Conservation (phyloP, 2,329 filamentous ascomycete genomes). For the Incumbomyces delicatus region DNA sequence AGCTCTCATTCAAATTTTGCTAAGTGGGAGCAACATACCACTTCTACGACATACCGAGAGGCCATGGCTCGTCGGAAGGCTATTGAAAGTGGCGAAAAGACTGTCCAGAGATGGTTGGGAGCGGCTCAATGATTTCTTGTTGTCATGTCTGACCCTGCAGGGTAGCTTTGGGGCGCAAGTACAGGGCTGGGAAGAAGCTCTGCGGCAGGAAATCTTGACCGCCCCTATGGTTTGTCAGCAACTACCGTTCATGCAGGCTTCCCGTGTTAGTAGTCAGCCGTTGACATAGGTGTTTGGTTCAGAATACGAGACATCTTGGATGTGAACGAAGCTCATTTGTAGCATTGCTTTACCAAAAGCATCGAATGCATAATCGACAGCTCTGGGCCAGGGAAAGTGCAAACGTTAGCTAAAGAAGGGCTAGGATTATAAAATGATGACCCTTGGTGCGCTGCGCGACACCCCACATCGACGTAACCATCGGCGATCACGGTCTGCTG, state of each 20-base stretch:
- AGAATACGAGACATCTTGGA: too few relatives aligned
- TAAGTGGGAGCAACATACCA: slow-evolving; percentile 26
- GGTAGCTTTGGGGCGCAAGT: slow-evolving; percentile 17
- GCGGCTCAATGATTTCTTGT: slow-evolving; percentile 27
- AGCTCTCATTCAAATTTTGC: slow-evolving; percentile 30
- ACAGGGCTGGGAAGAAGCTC: slow-evolving; percentile 24
- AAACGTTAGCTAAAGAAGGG: too few relatives aligned
- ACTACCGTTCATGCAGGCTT: slow-evolving; percentile 20
- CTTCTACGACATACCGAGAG: slow-evolving; percentile 20
- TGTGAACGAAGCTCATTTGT: too few relatives aligned
- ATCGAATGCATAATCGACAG: too few relatives aligned
- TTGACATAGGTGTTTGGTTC: too few relatives aligned
- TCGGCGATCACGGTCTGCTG: too few relatives aligned
- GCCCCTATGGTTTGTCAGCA: slow-evolving; percentile 29
- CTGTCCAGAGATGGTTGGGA: slow-evolving; percentile 27
- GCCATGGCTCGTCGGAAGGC: slow-evolving; percentile 32
- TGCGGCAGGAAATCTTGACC: slow-evolving; percentile 28
- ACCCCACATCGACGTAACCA: too few relatives aligned
- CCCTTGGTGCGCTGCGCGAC: too few relatives aligned
- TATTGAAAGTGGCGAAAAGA: slow-evolving; percentile 32
- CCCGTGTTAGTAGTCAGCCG: too few relatives aligned
- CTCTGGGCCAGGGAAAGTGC: too few relatives aligned
- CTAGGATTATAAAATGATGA: background rate
- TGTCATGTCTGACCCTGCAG: slow-evolving; percentile 28
- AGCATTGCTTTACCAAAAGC: too few relatives aligned